Base-by-base conservation (phyloP, 2,329 filamentous ascomycete genomes). In the Fusarium miscanthi region DNA sequence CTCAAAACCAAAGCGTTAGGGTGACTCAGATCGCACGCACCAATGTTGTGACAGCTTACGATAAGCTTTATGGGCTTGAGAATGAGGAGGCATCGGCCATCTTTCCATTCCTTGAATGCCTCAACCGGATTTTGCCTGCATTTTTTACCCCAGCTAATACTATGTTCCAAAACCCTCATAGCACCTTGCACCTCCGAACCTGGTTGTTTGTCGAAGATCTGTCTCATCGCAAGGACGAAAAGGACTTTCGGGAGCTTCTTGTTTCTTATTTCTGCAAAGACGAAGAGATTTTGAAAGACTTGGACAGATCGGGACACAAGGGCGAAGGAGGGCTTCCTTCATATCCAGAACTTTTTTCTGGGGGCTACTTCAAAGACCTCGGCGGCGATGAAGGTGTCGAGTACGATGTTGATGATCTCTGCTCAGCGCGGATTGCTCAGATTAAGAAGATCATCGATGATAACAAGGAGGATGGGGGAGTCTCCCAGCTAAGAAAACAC, bases 111-210 rank as follows among this genome's bases (percentile, higher is more conserved):
- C 70, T 85, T 8, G 65, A 80, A 27, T 66, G 63, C 23, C 69
- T 84, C 13, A 78, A 84, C 46, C 31, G 42, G 6, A 70, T 69
- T 14, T 81, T 83, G 45, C 80, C 81, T 11, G 38, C 57, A 9
- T 77, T 78, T 8, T 79, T 84, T 43, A 43, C 70, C 16, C 61
- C 74, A 8, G 70, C 72, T 5, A 63, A 68, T 6, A 49, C 66
- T 19, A 56, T 68, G 38, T 59, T 68, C 8, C 54, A 65, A 38
- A 53, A 73, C 17, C 70, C 72, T 19, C 43, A 78, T 7, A 66
- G 81, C 12, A 79, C 79, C 6, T 70, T 85, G 30, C 74, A 80
- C 8, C 79, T 85, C 31, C 83, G 84, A 46, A 84, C 82, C 0
- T 78, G 80, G 53, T 72, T 76, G 41, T 72, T 80, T 46, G 79